Percentiles rank a stretch among this genome's conserved stretches.
Conservation (phyloP, 306 rosid species). For the Lotus japonicus region DNA sequence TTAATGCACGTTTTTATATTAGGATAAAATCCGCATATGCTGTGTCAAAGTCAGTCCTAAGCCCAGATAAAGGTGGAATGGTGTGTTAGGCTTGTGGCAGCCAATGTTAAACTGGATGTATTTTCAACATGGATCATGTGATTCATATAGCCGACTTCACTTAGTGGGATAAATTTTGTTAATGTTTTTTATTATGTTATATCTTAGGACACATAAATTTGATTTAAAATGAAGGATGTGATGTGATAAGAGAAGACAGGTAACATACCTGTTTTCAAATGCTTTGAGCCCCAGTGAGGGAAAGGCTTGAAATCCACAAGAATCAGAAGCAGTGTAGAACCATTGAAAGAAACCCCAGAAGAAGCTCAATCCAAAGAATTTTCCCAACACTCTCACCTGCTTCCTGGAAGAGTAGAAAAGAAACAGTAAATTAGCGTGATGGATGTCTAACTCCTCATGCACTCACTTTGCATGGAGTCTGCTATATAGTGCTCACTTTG, state of each 20-base stretch:
- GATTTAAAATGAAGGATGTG: background rate
- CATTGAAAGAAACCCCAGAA: slow-evolving; percentile 53
- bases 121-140: too few species aligned
- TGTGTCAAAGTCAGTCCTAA: too few species aligned
- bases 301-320: slow-evolving; percentile 42
- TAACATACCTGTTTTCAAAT: slow-evolving; percentile 29
- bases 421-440: background rate
- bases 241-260: background rate
- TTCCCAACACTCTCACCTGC: slow-evolving; percentile 45
- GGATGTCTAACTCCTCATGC: background rate
- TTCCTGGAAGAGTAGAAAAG: slow-evolving; percentile 34
- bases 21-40: too few species aligned
- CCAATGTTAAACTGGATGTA: too few species aligned
- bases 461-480: background rate
- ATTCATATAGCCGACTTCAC: too few species aligned
- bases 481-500: slow-evolving; percentile 33
- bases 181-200: background rate
- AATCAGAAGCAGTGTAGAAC: slow-evolving; percentile 44
- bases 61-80: too few species aligned
- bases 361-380: slow-evolving; percentile 44
- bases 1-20: background rate
- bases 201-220: background rate
- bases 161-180: too few species aligned
- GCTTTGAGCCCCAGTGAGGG: slow-evolving; percentile 51
- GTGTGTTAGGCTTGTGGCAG: too few species aligned